Evolutionary conservation across 495 filamentous ascomycete genomes (phyloP), one percentile per base, ranked within the genome.

Genomic region (Daldinia vernicosa): DNA sequence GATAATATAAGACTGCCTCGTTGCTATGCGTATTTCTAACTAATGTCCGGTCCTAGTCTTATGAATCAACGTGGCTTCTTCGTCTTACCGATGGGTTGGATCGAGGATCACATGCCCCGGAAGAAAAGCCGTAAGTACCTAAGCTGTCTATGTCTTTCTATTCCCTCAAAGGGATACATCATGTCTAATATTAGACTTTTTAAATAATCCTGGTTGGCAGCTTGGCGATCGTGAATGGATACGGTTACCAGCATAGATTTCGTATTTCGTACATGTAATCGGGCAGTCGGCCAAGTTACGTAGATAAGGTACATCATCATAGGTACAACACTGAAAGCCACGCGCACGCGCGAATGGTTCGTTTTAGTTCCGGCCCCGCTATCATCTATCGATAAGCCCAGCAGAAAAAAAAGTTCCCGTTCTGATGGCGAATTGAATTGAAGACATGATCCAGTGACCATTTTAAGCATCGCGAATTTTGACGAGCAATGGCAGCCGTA

Each of bases 401-500:
- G 1, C 47, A 61, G 52, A 69, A 77, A 77, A 77, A 75, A 75
- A 74, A 67, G 62, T 74, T 67, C 19, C 62, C 59, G 39, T 73
- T 66, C 60, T 58, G 58, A 63, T 71, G 43, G 68, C 58, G 45
- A 62, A 53, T 58, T 50, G 40, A 61, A 63, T 50, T 63, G 7
- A 32, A 60, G 35, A 40, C 37, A 45, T 17, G 11, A 22, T 60
- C 30, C 14, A 60, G 35, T 14, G 11, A 17, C 11, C 26, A 60
- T 43, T 60, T 45, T 43, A 14, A 27, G 14, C 35, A 37, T 60
- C 12, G 2, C 39, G 9, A 28, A 28, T 14, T 17, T 43, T 37
- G 12, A 51, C 56, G 58, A 71, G 86, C 78, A 64, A 99, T 99
- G 95, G 92, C 95, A 19, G 85, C 95, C 22, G 95, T 97, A 51